These are phyloP conservation scores for Hamamelis virginiana DNA, from an alignment of 164 flowering plant species.

Conservation along the genomic window DNA sequence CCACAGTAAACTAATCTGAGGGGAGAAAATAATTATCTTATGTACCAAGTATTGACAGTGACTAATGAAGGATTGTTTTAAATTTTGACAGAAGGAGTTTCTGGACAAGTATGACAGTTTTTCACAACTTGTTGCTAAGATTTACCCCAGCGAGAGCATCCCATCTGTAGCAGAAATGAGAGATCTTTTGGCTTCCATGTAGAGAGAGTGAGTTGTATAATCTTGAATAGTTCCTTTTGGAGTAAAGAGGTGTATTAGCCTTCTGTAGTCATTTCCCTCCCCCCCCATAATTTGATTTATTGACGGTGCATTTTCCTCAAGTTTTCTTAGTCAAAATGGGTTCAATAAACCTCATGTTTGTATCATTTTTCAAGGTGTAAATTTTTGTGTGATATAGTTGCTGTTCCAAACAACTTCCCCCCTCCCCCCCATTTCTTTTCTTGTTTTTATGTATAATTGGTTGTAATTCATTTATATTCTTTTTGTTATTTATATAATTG, in stretches of 20 bases:
- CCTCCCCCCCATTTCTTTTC: too few relatives aligned
- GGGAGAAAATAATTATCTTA: background rate
- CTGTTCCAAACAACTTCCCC: too few relatives aligned
- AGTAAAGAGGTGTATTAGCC: conserved; percentile 15
- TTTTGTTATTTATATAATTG: too few relatives aligned
- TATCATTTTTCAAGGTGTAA: background rate
- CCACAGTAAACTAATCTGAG: background rate
- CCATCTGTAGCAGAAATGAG: conserved; percentile 74
- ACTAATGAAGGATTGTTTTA: background rate
- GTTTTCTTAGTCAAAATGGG: too few relatives aligned
- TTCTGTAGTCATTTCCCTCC: conserved; percentile 4
- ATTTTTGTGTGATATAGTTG: background rate
- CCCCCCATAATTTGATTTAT: background rate
- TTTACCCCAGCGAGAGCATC: conserved; percentile 66
- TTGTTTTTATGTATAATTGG: too few relatives aligned
- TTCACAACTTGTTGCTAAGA: conserved; percentile 68
- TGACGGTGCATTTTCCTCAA: too few relatives aligned
- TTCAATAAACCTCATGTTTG: background rate
- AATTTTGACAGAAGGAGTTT: conserved; percentile 73
- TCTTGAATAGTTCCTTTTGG: conserved; percentile 1
- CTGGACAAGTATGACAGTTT: conserved; percentile 88
- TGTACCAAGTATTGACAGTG: background rate
- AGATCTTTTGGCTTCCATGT: conserved; percentile 75
- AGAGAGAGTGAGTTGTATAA: conserved; percentile 31
- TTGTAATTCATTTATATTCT: too few relatives aligned